A percentile compares a stretch with the other conserved stretches of the same genome.
Evolutionary conservation across 352 stramenopile genomes (phyloP).

Genomic region (Phytophthora pini): DNA sequence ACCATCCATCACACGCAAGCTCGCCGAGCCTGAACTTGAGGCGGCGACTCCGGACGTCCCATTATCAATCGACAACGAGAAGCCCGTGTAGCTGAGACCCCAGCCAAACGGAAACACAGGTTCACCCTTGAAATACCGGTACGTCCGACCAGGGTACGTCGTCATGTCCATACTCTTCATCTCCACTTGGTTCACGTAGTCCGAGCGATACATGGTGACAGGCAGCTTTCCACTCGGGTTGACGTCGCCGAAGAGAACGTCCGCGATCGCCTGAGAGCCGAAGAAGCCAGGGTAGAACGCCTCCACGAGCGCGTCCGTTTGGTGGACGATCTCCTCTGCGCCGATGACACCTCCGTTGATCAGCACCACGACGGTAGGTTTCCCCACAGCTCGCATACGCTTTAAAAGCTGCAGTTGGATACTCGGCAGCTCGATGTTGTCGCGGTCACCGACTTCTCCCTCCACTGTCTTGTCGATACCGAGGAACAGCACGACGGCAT

Average conservation of each 20-base stretch:
- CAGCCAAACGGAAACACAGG: constrained; percentile 89
- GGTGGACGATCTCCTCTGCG: constrained; percentile 64
- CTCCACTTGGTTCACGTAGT: constrained; percentile 64
- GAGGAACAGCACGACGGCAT: constrained; percentile 77
- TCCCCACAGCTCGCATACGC: constrained; percentile 52
- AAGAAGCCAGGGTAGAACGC: constrained; percentile 84
- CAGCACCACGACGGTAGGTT: constrained; percentile 80
- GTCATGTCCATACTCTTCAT: constrained; percentile 92
- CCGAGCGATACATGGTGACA: constrained; percentile 84
- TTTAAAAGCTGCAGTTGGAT: constrained; percentile 77
- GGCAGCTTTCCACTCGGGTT: constrained; percentile 83
- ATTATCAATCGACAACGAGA: constrained; percentile 39
- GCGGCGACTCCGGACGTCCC: not conserved
- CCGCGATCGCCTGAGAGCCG: constrained; percentile 70
- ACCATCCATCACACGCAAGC: not conserved
- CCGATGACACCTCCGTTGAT: constrained; percentile 87
- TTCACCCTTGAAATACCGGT: constrained; percentile 88
- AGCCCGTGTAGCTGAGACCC: constrained; percentile 89
- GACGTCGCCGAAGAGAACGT: constrained; percentile 84
- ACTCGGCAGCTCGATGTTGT: constrained; percentile 63
- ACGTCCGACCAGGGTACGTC: constrained; percentile 80
- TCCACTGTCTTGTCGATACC: constrained; percentile 82
- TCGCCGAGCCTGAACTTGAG: not conserved
- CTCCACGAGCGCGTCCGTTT: constrained; percentile 65
- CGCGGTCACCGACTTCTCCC: constrained; percentile 69